phyloP scores from a whole-genome alignment of 352 stramenopile genomes.

The Vaucheria bursata region DNA sequence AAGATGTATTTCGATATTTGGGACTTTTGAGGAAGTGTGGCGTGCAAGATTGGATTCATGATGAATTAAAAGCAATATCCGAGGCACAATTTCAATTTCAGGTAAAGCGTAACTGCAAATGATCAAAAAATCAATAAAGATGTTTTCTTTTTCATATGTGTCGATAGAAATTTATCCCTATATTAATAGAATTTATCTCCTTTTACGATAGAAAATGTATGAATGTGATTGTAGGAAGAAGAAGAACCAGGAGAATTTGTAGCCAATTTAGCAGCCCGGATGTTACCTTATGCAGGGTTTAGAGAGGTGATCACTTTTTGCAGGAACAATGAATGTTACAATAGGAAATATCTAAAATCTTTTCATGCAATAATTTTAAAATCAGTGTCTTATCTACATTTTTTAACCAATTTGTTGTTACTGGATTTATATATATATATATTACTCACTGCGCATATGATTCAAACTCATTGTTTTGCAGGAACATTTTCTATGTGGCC shows the following conservation, averaged over 20 bases:
- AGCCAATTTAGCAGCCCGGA: slow-evolving; percentile 44
- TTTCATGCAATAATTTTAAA: too few species aligned
- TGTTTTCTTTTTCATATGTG: too few species aligned
- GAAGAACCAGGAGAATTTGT: slow-evolving; percentile 46
- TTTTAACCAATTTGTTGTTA: too few species aligned
- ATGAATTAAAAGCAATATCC: slow-evolving; percentile 49
- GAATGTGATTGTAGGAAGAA: slow-evolving; percentile 50
- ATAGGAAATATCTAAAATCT: too few species aligned
- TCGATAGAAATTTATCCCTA: too few species aligned
- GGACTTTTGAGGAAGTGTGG: slow-evolving; percentile 47
- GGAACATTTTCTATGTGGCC: slow-evolving; percentile 39
- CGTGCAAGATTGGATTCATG: slow-evolving; percentile 51
- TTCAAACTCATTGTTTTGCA: neutral
- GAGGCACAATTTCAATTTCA: slow-evolving; percentile 47
- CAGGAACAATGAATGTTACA: neutral
- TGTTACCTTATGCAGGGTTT: slow-evolving; percentile 41
- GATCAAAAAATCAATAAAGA: too few species aligned
- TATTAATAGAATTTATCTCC: neutral
- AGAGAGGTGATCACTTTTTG: slow-evolving; percentile 4
- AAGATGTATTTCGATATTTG: slow-evolving; percentile 51
- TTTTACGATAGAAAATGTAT: neutral
- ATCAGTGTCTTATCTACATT: too few species aligned
- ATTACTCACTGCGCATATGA: too few species aligned
- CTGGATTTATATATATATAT: too few species aligned
- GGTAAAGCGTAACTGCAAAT: too few species aligned